phyloP scores from a whole-genome alignment of 495 filamentous ascomycete genomes.

The Penicillium daleae region DNA sequence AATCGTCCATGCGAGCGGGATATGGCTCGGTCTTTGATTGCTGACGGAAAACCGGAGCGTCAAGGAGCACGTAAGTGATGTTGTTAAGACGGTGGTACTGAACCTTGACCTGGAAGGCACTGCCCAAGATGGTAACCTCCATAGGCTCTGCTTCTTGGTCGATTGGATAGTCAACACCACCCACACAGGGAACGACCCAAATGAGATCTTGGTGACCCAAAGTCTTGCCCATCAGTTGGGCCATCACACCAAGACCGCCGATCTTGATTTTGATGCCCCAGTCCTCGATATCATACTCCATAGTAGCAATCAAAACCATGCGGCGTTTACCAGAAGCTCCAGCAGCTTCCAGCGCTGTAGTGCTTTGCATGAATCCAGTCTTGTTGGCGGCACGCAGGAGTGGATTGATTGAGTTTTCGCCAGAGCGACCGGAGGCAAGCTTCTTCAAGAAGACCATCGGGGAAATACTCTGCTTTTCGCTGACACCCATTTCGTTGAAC shows the following conservation, averaged over 20 bases:
- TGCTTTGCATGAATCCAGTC: constrained; percentile 49
- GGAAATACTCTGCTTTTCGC: constrained; percentile 46
- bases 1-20: constrained; percentile 73
- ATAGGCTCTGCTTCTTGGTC: constrained; percentile 65
- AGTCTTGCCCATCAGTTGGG: constrained; percentile 71
- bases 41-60: constrained; percentile 71
- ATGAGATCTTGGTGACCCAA: constrained; percentile 69
- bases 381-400: constrained; percentile 43
- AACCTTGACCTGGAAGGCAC: constrained; percentile 65
- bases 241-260: constrained; percentile 71
- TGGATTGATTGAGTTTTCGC: constrained; percentile 31
- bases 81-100: constrained; percentile 69
- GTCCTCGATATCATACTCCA: constrained; percentile 77
- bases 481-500: constrained; percentile 68
- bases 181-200: constrained; percentile 75
- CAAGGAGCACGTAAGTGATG: constrained; percentile 73
- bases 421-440: constrained; percentile 25
- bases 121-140: constrained; percentile 64
- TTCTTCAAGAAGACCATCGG: constrained; percentile 44
- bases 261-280: constrained; percentile 77
- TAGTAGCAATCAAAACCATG: constrained; percentile 68
- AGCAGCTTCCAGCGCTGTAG: constrained; percentile 44
- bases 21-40: constrained; percentile 72
- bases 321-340: constrained; percentile 43
- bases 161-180: constrained; percentile 66